Evolutionary conservation across 2,329 filamentous ascomycete species (phyloP).

Genomic region (Neoscytalidium dimidiatum): DNA sequence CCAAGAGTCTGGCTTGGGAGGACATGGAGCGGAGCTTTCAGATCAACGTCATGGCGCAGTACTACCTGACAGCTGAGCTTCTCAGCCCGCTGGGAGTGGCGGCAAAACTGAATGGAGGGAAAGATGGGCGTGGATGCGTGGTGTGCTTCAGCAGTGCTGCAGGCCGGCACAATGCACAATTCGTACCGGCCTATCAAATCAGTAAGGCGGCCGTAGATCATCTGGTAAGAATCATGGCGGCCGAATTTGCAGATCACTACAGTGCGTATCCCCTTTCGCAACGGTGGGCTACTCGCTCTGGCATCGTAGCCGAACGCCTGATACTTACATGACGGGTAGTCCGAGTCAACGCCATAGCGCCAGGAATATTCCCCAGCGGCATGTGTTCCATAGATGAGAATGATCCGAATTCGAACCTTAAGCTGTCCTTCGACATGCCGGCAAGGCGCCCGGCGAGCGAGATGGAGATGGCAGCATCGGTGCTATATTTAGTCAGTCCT

Average conservation of each 20-base stretch:
- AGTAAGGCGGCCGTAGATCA: constrained; percentile 47
- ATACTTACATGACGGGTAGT: constrained; percentile 20
- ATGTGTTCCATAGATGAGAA: not conserved
- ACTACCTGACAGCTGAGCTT: constrained; percentile 53
- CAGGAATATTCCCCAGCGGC: constrained; percentile 34
- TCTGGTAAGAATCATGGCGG: constrained; percentile 41
- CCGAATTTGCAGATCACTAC: constrained; percentile 33
- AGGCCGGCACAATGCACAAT: constrained; percentile 47
- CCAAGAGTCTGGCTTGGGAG: not conserved
- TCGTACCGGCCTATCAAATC: constrained; percentile 43
- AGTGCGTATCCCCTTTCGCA: not conserved
- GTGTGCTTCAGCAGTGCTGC: constrained; percentile 51
- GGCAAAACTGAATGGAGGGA: constrained; percentile 1
- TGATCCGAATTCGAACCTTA: not conserved
- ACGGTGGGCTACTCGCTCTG: constrained; percentile 26
- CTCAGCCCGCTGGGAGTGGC: constrained; percentile 46
- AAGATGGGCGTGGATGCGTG: constrained; percentile 43
- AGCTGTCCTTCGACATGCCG: not conserved
- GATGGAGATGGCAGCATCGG: not conserved
- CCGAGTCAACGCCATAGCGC: constrained; percentile 39
- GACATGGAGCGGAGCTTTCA: constrained; percentile 42
- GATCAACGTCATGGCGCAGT: constrained; percentile 49
- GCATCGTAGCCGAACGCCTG: too few relatives aligned
- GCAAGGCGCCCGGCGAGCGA: not conserved
- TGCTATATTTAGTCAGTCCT: not conserved